Percentiles rank a stretch among this genome's conserved stretches.
phyloP scores from a whole-genome alignment of 306 rosid species.

The Prosopis cineraria region DNA sequence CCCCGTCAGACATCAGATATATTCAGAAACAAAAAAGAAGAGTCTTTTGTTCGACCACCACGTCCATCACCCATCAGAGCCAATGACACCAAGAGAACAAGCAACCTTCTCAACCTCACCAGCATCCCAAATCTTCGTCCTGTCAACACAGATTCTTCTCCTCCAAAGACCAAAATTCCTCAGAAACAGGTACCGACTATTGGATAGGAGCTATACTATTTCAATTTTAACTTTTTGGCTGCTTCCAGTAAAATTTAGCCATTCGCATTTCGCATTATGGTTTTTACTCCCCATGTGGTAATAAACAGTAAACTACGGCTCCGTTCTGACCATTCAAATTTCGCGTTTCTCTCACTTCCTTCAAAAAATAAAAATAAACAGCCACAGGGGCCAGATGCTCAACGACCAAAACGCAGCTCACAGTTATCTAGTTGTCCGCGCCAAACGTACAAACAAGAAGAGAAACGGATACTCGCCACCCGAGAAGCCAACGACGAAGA shows the following conservation, averaged over 20 bases:
- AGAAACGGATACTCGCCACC: conserved; percentile 34
- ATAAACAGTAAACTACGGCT: neutral
- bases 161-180: conserved; percentile 42
- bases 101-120: conserved; percentile 47
- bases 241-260: neutral
- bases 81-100: conserved; percentile 55
- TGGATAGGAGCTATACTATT: neutral
- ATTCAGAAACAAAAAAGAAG: conserved; percentile 62
- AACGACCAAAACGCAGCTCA: conserved; percentile 49
- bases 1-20: conserved; percentile 45
- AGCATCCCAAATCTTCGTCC: conserved; percentile 57
- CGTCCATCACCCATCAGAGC: conserved; percentile 47
- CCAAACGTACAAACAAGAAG: conserved; percentile 59
- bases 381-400: conserved; percentile 35
- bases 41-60: conserved; percentile 65
- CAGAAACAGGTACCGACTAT: conserved; percentile 45
- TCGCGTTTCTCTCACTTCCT: neutral
- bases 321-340: neutral
- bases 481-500: conserved; percentile 35
- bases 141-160: conserved; percentile 42
- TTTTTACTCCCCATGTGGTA: neutral
- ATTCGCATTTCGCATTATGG: neutral
- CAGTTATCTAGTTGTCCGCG: conserved; percentile 66
- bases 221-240: conserved; percentile 3
- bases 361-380: conserved; percentile 11